A percentile compares a stretch with the other conserved stretches of the same genome.
phyloP scores from a whole-genome alignment of 1,284 basidiomycete genomes.

The Heliocybe sulcata region DNA sequence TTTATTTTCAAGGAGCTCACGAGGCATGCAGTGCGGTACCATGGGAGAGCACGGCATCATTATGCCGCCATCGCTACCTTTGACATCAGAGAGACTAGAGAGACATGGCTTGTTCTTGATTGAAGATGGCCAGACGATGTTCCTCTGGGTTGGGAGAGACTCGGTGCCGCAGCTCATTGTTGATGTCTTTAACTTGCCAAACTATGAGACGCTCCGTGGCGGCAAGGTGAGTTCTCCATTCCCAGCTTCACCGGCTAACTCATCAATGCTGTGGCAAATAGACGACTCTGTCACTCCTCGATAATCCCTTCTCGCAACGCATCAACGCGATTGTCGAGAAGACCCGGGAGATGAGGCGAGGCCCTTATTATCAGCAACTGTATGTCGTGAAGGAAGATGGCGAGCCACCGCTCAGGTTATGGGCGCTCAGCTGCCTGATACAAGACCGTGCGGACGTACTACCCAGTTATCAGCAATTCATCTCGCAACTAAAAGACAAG shows the following conservation, averaged over 20 bases:
- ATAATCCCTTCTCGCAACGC: conserved; percentile 91
- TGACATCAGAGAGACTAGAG: conserved; percentile 91
- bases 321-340: conserved; percentile 92
- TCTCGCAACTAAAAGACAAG: conserved; percentile 74
- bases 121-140: conserved; percentile 96
- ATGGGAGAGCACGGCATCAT: conserved; percentile 78
- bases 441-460: conserved; percentile 95
- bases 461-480: conserved; percentile 94
- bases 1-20: conserved; percentile 1
- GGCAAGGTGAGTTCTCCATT: conserved; percentile 65
- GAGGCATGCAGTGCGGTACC: conserved; percentile 57
- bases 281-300: conserved; percentile 83
- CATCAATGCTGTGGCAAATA: conserved; percentile 19
- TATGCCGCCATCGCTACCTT: conserved; percentile 82
- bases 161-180: conserved; percentile 90
- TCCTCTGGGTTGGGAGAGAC: conserved; percentile 96
- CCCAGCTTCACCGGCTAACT: background rate
- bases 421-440: conserved; percentile 92
- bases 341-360: conserved; percentile 83
- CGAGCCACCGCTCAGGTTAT: conserved; percentile 87
- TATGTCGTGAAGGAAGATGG: conserved; percentile 99
- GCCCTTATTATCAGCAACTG: conserved; percentile 91
- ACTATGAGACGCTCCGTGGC: conserved; percentile 82
- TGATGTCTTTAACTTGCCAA: conserved; percentile 92
- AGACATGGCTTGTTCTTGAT: conserved; percentile 95